Conservation (phyloP, 148 eudicot genomes). For the Camellia granthamiana region DNA sequence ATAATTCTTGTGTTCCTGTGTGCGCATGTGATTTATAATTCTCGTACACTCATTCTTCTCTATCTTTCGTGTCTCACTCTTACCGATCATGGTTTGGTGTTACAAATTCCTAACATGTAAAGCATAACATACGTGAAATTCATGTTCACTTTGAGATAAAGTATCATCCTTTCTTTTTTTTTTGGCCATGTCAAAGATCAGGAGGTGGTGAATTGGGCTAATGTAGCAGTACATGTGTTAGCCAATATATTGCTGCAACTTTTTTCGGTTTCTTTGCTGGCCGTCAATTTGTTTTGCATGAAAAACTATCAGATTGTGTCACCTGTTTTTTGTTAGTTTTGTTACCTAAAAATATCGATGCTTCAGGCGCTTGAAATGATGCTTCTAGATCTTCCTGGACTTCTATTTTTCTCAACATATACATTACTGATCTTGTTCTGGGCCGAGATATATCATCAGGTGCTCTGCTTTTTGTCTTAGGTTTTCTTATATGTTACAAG, state of each 20-base stretch:
- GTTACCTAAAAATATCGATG: background rate
- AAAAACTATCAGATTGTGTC: background rate
- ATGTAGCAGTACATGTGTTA: background rate
- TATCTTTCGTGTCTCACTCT: no score
- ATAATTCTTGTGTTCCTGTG: no score
- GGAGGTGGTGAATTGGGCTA: background rate
- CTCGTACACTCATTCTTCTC: no score
- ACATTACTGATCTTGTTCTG: constrained; percentile 67
- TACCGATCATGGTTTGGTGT: no score
- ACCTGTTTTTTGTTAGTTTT: background rate
- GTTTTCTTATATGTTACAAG: background rate
- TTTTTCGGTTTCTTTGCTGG: background rate
- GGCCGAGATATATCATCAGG: constrained; percentile 90
- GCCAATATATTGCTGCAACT: background rate
- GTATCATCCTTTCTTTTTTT: background rate
- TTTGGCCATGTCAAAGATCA: background rate
- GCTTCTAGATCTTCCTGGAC: constrained; percentile 69
- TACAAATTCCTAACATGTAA: no score
- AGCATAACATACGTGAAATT: background rate
- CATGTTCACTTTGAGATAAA: background rate
- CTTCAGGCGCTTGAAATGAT: constrained; percentile 52
- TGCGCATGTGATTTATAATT: no score
- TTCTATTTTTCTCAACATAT: constrained; percentile 75
- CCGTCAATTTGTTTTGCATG: background rate
- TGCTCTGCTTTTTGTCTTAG: constrained; percentile 5